A percentile compares a stretch with the other conserved stretches of the same genome.
phyloP scores from a whole-genome alignment of 805 yeast species.

The Pichia paraexigua region DNA sequence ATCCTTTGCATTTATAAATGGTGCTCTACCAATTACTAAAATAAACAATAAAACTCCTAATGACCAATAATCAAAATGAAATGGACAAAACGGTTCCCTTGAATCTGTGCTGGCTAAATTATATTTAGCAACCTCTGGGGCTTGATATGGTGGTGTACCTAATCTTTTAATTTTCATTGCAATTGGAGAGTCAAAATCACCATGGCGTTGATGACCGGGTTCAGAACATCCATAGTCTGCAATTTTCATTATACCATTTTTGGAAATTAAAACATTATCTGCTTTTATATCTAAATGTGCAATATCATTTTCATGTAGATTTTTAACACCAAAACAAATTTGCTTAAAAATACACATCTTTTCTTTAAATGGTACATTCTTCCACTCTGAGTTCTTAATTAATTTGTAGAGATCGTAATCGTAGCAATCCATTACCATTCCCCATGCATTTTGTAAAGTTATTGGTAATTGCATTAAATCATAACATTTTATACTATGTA shows the following conservation, averaged over 20 bases:
- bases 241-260: slow-evolving; percentile 53
- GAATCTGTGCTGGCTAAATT: slow-evolving; percentile 24
- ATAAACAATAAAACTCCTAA: slow-evolving; percentile 62
- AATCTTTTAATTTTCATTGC: slow-evolving; percentile 38
- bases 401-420: slow-evolving; percentile 53
- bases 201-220: slow-evolving; percentile 47
- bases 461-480: slow-evolving; percentile 52
- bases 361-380: slow-evolving; percentile 37
- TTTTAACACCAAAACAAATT: slow-evolving; percentile 51
- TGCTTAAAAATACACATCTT: slow-evolving; percentile 66
- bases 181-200: slow-evolving; percentile 39
- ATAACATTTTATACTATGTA: slow-evolving; percentile 52
- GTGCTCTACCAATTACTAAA: slow-evolving; percentile 48
- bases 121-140: slow-evolving; percentile 64
- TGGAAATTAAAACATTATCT: slow-evolving; percentile 56
- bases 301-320: slow-evolving; percentile 55
- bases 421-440: slow-evolving; percentile 60
- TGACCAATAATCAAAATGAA: slow-evolving; percentile 65
- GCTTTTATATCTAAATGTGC: slow-evolving; percentile 73
- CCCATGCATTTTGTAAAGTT: slow-evolving; percentile 65
- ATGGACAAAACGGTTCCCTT: slow-evolving; percentile 40
- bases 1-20: slow-evolving; percentile 45
- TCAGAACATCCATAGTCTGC: slow-evolving; percentile 76
- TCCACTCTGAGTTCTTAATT: slow-evolving; percentile 55
- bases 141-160: slow-evolving; percentile 76